A percentile compares a stretch with the other conserved stretches of the same genome.
phyloP scores from a whole-genome alignment of 495 filamentous ascomycete species.

The Aspergillus bertholletiae region DNA sequence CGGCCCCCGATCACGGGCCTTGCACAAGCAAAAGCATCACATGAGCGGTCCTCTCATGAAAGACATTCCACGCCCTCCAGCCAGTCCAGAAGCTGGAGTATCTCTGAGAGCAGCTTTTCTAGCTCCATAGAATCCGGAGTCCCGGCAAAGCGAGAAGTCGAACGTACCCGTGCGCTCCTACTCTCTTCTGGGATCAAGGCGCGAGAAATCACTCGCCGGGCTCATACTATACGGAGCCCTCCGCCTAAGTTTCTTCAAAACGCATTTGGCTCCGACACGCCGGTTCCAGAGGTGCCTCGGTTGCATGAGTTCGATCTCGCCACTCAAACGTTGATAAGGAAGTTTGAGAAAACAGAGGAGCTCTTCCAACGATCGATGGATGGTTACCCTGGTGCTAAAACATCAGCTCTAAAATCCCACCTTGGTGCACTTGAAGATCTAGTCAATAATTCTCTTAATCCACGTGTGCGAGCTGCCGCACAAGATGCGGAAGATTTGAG shows the following conservation, averaged over 20 bases:
- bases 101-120: constrained; percentile 55
- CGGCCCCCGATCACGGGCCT: constrained; percentile 45
- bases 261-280: constrained; percentile 19
- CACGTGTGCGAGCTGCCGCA: constrained; percentile 58
- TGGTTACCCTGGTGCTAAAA: constrained; percentile 44
- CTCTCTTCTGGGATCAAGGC: constrained; percentile 84
- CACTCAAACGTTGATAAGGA: constrained; percentile 55
- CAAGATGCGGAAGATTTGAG: constrained; percentile 75
- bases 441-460: constrained; percentile 56
- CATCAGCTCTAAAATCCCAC: constrained; percentile 40
- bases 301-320: constrained; percentile 67
- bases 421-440: constrained; percentile 48
- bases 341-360: constrained; percentile 52
- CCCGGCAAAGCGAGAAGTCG: constrained; percentile 61
- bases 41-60: constrained; percentile 18
- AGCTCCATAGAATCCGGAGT: constrained; percentile 31
- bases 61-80: constrained; percentile 23
- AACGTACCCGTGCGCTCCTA: constrained; percentile 67
- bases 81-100: constrained; percentile 56
- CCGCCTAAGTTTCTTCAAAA: constrained; percentile 37
- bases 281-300: constrained; percentile 50
- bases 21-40: constrained; percentile 39
- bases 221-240: constrained; percentile 44
- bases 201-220: constrained; percentile 66
- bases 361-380: constrained; percentile 53